Base-by-base conservation (phyloP, 108 stramenopile species). In the Stephanodiscus triporus region DNA sequence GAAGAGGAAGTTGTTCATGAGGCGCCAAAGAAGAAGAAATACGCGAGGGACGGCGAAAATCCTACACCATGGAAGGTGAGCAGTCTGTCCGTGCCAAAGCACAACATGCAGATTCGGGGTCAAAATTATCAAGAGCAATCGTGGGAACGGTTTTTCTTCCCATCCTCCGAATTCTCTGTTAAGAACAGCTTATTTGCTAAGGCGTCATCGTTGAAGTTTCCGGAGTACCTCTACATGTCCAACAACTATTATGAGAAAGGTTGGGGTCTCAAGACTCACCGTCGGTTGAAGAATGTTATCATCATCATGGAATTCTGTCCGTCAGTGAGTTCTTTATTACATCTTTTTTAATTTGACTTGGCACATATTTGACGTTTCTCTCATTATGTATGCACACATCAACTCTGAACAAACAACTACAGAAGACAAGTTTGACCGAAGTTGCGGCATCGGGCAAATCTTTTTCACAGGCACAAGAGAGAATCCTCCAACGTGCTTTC, bases 251-350 rank as follows among this genome's bases (percentile, higher is more conserved):
- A 97, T 73, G 90, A 98, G 51, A 86, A 85, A 55, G 74, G 76
- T 29, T 99, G 99, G 99, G 88, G 91, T 38, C 82, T 96, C 48
- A 95, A 93, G 77, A 97, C 97, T 13, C 95, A 94, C 83, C 87
- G 98, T 6, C 93, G 99, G 24, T 73, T 99, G 59, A 98, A 99
- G 86, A 99, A 98, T 86, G 91, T 98, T 16, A 96, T 99, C 49
- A 90, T 98, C 8, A 85, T 97, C 14, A 87, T 99, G 94, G 98
- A 98, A 71, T 98, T 92, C 72, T 67, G 80, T 81, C 72, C 91
- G 82, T 66, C 90, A 73, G 32, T 34, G 32, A 34, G 32, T 34
- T 34, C 32, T 5, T 34, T 34, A 5, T n/a, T 5, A 34, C 5
- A 34, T 34, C 32, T 34, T 34, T 34, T 5, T 5, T 34, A n/a